Conservation (phyloP, 2,329 filamentous ascomycete genomes). For the Botrytis byssoidea region DNA sequence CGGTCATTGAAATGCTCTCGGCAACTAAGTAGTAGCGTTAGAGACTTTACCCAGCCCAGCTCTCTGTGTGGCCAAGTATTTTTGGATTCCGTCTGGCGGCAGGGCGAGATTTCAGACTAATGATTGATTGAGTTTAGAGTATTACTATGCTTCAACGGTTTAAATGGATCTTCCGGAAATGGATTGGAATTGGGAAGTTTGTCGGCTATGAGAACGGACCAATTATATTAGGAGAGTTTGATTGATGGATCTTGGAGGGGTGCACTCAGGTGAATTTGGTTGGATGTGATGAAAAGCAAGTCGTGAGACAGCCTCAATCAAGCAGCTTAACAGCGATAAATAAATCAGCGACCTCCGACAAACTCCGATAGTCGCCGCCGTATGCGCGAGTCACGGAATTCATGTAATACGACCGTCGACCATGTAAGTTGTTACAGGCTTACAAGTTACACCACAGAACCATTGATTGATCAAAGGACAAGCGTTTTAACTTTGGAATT, state of each 20-base stretch:
- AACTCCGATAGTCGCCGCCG: constrained; percentile 16
- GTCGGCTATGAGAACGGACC: not conserved
- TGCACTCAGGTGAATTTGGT: not conserved
- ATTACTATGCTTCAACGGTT: not conserved
- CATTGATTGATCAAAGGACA: not conserved
- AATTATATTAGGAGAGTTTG: not conserved
- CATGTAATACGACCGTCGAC: not conserved
- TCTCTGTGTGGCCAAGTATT: constrained; percentile 6
- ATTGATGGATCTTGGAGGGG: constrained; percentile 7
- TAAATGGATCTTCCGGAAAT: constrained; percentile 5
- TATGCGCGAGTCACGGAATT: constrained; percentile 12
- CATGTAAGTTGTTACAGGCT: not conserved
- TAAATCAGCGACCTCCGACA: not conserved
- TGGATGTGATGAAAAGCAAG: not conserved
- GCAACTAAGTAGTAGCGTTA: not conserved
- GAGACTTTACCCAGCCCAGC: constrained; percentile 6
- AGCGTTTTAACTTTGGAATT: not conserved
- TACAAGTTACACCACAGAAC: not conserved
- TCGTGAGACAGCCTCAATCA: not conserved
- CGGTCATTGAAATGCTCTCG: constrained; percentile 3
- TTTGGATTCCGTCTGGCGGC: not conserved
- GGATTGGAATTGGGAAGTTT: not conserved
- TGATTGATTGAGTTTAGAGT: not conserved
- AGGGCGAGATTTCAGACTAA: not conserved
- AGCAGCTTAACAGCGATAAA: not conserved